Percentiles rank a stretch among this genome's conserved stretches.
Conservation (phyloP, 2,329 filamentous ascomycete species). For the Myriosclerotinia scirpicola region DNA sequence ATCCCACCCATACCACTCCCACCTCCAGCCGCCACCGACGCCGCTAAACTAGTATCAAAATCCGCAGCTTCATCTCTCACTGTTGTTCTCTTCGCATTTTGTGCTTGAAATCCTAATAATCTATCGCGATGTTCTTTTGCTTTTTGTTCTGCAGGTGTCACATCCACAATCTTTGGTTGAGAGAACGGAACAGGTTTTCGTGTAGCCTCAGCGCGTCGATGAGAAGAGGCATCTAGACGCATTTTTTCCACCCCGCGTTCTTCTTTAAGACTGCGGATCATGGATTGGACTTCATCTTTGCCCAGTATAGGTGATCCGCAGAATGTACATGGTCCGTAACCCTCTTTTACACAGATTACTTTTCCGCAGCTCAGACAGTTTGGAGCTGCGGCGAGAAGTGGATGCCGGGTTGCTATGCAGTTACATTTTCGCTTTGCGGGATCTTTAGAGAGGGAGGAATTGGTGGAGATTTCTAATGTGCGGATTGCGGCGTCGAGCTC, state of each 20-base stretch:
- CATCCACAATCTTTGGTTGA: constrained; percentile 43
- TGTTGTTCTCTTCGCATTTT: constrained; percentile 67
- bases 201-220: constrained; percentile 65
- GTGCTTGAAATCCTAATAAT: constrained; percentile 64
- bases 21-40: constrained; percentile 30
- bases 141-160: constrained; percentile 44
- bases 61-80: constrained; percentile 72
- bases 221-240: constrained; percentile 72
- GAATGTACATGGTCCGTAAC: constrained; percentile 89
- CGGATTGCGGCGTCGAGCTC: constrained; percentile 81
- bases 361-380: constrained; percentile 94
- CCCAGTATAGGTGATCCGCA: constrained; percentile 75
- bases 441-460: constrained; percentile 62
- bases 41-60: constrained; percentile 53
- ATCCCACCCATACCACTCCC: constrained; percentile 46
- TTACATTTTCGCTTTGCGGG: constrained; percentile 68
- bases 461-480: constrained; percentile 86
- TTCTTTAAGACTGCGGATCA: constrained; percentile 79
- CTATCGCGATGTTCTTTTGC: constrained; percentile 66
- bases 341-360: constrained; percentile 92
- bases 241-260: constrained; percentile 87
- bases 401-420: constrained; percentile 85
- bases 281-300: constrained; percentile 72
- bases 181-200: constrained; percentile 61
- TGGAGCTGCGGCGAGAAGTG: constrained; percentile 84